Percentiles rank a stretch among this genome's conserved stretches.
Conservation (phyloP, 768 basidiomycete genomes). For the Leucocoprinus leucothites region DNA sequence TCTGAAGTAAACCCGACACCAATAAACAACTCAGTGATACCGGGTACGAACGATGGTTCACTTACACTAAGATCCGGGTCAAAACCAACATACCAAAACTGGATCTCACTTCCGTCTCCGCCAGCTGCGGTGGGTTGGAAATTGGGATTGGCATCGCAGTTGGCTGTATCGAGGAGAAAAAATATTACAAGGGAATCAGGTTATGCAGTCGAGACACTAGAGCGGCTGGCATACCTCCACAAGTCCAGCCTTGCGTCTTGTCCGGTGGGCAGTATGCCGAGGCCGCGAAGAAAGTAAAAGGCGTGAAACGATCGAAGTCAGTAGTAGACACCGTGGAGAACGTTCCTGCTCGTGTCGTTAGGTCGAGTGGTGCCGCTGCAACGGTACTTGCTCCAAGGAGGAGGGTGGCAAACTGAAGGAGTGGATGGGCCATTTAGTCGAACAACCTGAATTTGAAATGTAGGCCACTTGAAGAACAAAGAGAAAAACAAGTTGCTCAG, state of each 20-base stretch:
- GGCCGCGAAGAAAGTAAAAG: conserved; percentile 47
- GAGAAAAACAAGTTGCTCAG: neutral
- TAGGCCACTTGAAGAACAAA: neutral
- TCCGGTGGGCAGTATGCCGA: conserved; percentile 44
- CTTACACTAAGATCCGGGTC: conserved; percentile 29
- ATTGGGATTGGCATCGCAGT: conserved; percentile 42
- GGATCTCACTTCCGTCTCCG: conserved; percentile 38
- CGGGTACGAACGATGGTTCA: too few species aligned
- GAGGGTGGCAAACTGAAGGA: neutral
- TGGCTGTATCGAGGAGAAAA: conserved; percentile 23
- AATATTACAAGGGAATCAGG: neutral
- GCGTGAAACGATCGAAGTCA: conserved; percentile 38
- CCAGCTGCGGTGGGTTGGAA: conserved; percentile 50
- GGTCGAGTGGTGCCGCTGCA: conserved; percentile 20
- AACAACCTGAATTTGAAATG: neutral
- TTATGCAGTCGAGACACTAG: neutral
- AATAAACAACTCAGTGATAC: neutral
- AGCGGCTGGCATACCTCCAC: conserved; percentile 30
- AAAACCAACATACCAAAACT: conserved; percentile 47
- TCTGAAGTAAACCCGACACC: conserved; percentile 14
- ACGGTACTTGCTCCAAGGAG: conserved; percentile 4
- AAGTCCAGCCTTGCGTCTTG: conserved; percentile 45
- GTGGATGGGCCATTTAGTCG: conserved; percentile 3
- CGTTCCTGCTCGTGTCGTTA: conserved; percentile 15
- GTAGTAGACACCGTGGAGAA: conserved; percentile 34